A percentile compares a stretch with the other conserved stretches of the same genome.
Conservation (phyloP, 768 basidiomycete genomes). For the Trametes sanguinea region DNA sequence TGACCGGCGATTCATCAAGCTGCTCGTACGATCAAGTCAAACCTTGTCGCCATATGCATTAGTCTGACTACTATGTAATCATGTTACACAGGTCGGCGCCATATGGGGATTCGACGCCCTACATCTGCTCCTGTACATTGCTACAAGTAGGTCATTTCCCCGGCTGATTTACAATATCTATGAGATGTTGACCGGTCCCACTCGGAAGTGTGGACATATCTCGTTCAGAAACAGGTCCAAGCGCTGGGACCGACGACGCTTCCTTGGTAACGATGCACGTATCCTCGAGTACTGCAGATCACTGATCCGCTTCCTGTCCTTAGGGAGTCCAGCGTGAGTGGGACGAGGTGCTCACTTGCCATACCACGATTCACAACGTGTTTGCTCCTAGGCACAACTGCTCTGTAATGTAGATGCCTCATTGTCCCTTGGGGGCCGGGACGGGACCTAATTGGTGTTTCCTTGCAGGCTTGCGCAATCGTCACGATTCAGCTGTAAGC, state of each 20-base stretch:
- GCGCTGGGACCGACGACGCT: neutral
- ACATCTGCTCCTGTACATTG: slow-evolving; percentile 4
- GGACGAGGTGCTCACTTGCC: too few species aligned
- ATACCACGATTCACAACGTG: neutral
- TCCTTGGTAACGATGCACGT: slow-evolving; percentile 4
- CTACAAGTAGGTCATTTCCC: neutral
- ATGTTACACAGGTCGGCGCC: neutral
- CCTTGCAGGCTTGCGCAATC: slow-evolving; percentile 9
- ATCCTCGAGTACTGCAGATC: neutral
- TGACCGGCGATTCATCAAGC: slow-evolving; percentile 13
- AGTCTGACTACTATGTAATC: too few species aligned
- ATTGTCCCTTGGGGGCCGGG: too few species aligned
- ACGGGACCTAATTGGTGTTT: neutral
- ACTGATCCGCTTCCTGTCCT: neutral
- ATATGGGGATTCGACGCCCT: slow-evolving; percentile 11
- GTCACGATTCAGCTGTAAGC: slow-evolving; percentile 12
- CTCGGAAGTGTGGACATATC: slow-evolving; percentile 6
- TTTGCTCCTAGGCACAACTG: slow-evolving; percentile 1
- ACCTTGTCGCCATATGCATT: too few species aligned
- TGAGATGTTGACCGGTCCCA: neutral
- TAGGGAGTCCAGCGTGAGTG: slow-evolving; percentile 15
- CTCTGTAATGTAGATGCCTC: slow-evolving; percentile 1
- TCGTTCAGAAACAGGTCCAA: slow-evolving; percentile 3
- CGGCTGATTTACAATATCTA: too few species aligned
- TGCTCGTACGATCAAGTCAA: neutral